Conservation (phyloP, 2,329 filamentous ascomycete genomes). For the Ophiostoma australiae region DNA sequence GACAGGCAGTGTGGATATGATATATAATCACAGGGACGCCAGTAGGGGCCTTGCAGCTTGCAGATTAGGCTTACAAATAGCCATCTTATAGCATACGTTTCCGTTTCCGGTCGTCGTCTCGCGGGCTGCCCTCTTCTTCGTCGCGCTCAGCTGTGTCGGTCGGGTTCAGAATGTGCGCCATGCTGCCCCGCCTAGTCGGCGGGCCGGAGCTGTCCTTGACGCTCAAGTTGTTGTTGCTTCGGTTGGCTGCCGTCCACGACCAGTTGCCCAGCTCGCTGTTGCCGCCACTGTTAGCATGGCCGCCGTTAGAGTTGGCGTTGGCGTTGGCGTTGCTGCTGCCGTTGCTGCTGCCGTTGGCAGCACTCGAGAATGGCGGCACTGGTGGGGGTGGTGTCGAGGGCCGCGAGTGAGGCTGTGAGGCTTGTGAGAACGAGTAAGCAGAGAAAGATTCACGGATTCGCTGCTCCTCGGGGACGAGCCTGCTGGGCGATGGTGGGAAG, state of each 20-base stretch:
- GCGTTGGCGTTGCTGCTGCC: conserved; percentile 35
- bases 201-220: conserved; percentile 54
- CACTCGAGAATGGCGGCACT: conserved; percentile 40
- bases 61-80: background rate
- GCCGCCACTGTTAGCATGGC: background rate
- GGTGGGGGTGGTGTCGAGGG: conserved; percentile 52
- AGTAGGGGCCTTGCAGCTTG: no score
- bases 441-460: conserved; percentile 54
- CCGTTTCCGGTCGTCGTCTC: conserved; percentile 57
- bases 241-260: conserved; percentile 51
- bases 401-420: conserved; percentile 47
- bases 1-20: background rate
- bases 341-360: conserved; percentile 37
- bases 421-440: conserved; percentile 47
- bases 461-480: conserved; percentile 46
- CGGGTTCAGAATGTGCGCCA: conserved; percentile 60
- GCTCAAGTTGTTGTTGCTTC: conserved; percentile 42
- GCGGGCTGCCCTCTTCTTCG: conserved; percentile 51
- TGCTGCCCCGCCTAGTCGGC: conserved; percentile 54
- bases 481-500: conserved; percentile 53
- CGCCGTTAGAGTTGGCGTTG: conserved; percentile 29
- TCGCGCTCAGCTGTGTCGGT: conserved; percentile 53
- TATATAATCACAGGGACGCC: background rate
- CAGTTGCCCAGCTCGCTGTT: conserved; percentile 45
- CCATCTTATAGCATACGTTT: conserved; percentile 49